phyloP scores from a whole-genome alignment of 1,284 basidiomycete genomes.

The Rhizoctonia solani region DNA sequence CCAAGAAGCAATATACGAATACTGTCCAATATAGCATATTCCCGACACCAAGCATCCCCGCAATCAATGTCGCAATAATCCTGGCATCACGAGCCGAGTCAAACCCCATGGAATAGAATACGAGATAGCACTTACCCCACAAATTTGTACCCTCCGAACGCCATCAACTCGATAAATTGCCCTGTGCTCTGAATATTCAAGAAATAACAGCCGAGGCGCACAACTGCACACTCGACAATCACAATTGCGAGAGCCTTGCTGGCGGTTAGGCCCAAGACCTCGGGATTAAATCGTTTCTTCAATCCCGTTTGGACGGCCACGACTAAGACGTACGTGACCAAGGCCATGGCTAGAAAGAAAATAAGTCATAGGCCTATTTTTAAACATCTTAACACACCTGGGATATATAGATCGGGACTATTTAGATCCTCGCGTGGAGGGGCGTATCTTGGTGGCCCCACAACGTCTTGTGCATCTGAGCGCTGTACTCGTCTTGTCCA shows the following conservation, averaged over 20 bases:
- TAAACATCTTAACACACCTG: constrained; percentile 58
- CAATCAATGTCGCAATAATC: constrained; percentile 70
- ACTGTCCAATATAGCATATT: constrained; percentile 68
- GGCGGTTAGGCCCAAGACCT: constrained; percentile 85
- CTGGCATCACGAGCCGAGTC: constrained; percentile 48
- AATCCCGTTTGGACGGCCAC: constrained; percentile 85
- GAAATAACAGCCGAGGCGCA: constrained; percentile 90
- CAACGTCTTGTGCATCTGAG: constrained; percentile 68
- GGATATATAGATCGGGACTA: constrained; percentile 95
- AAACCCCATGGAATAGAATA: background rate
- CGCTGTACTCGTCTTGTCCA: constrained; percentile 72
- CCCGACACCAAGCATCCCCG: constrained; percentile 63
- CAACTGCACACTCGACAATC: constrained; percentile 82
- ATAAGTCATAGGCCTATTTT: background rate
- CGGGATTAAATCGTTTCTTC: constrained; percentile 83
- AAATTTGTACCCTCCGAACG: constrained; percentile 97
- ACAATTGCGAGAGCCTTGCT: constrained; percentile 83
- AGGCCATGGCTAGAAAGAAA: constrained; percentile 77
- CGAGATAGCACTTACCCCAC: constrained; percentile 66
- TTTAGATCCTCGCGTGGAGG: constrained; percentile 94
- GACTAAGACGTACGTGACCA: constrained; percentile 94
- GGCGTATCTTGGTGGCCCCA: constrained; percentile 56
- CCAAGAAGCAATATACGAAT: constrained; percentile 83
- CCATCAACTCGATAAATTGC: constrained; percentile 71
- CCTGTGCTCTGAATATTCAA: constrained; percentile 80